These are phyloP conservation scores for Talaromyces amestolkiae DNA, from an alignment of 2,329 filamentous ascomycete genomes.

Conservation along the genomic window DNA sequence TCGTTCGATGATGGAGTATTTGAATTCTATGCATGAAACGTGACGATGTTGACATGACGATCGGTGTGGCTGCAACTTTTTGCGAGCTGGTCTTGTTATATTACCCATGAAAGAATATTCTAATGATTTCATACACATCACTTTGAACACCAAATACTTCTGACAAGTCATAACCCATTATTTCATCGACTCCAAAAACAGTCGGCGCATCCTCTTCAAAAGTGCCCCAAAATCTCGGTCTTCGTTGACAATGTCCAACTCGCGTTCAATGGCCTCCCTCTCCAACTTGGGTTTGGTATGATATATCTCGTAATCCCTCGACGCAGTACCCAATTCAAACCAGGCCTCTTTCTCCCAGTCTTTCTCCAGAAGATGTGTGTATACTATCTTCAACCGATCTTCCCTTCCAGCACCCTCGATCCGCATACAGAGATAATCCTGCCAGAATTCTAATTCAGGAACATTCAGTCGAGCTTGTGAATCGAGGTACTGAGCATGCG, in stretches of 20 bases:
- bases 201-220: slow-evolving; percentile 61
- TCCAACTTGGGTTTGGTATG: slow-evolving; percentile 70
- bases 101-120: slow-evolving; percentile 18
- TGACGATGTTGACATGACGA: neutral
- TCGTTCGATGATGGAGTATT: neutral
- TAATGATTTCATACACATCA: neutral
- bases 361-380: slow-evolving; percentile 78
- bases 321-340: slow-evolving; percentile 84
- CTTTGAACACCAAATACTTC: neutral
- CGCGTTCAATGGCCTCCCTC: slow-evolving; percentile 52
- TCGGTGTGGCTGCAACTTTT: neutral
- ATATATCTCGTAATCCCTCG: slow-evolving; percentile 79
- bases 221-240: slow-evolving; percentile 59
- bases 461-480: slow-evolving; percentile 83
- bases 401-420: slow-evolving; percentile 85
- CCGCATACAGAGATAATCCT: slow-evolving; percentile 79
- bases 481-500: slow-evolving; percentile 67
- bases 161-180: slow-evolving; percentile 24
- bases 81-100: slow-evolving; percentile 5
- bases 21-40: neutral
- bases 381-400: slow-evolving; percentile 86
- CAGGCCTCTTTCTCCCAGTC: slow-evolving; percentile 87
- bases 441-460: slow-evolving; percentile 95
- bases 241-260: slow-evolving; percentile 59
- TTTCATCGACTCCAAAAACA: slow-evolving; percentile 58